Base-by-base conservation (phyloP, 352 stramenopile species). In the Stramenopiles sp. region DNA sequence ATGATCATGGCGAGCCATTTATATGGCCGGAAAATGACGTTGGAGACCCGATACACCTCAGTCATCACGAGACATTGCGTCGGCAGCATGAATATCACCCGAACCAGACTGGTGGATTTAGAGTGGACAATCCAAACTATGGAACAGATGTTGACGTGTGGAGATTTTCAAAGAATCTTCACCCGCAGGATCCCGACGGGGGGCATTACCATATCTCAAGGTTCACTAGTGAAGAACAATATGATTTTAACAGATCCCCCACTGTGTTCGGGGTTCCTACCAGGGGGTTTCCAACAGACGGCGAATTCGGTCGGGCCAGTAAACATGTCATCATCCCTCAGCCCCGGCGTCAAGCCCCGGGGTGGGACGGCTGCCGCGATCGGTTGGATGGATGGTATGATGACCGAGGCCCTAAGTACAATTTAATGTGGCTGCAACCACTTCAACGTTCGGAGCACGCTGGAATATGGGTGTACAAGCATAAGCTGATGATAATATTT, bases 301-400 rank as follows among this genome's bases (percentile, higher is more conserved):
- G 84, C 1, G 74, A 79, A 12, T 76, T 79, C 75, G 90, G 88
- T 0, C 85, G 85, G 4, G 79, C 68, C 1, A 83, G 84, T 3
- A 74, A 79, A 25, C 80, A 76, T 0, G 83, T 96, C 32, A 84
- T 95, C n/a, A 84, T 97, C 18, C 69, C 79, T 2, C 89, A 97
- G 80, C 90, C 92, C 3, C 77, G 92, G 68, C 80, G 88, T 0
- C 89, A 95, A 79, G 88, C 89, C 0, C 88, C 89, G 3, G 92
- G 92, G 0, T 98, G 92, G 92, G 93, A 98, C 78, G 92, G 92
- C 18, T 98, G 93, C 80, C 82, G 89, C 12, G 85, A 98, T 75
- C 82, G 87, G 1, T 74, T 76, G n/a, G 90, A 96, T 74, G 81
- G 78, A 1, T 80, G 84, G 32, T 76, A 63, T n/a, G 43, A 63